Conservation (phyloP, 2,329 filamentous ascomycete species). For the Truncatella angustata region DNA sequence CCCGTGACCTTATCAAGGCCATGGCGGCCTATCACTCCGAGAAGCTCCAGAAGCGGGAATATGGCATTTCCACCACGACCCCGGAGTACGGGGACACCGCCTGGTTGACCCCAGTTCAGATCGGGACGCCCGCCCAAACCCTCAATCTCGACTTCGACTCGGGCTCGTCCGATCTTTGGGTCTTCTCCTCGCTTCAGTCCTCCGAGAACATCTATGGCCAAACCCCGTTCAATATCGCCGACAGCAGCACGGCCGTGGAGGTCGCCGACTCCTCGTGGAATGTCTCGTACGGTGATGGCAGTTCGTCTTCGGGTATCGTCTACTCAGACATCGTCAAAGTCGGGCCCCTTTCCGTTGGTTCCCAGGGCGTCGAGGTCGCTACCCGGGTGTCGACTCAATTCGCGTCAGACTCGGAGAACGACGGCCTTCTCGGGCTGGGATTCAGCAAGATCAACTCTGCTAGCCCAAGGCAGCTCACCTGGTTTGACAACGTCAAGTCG, state of each 20-base stretch:
- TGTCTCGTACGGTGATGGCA: too few species aligned
- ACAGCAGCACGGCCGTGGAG: too few species aligned
- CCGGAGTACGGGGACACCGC: not conserved
- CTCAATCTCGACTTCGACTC: conserved; percentile 26
- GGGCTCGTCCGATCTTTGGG: conserved; percentile 27
- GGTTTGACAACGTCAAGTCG: conserved; percentile 18
- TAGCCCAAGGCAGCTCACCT: conserved; percentile 16
- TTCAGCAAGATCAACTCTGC: conserved; percentile 20
- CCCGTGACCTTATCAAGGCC: conserved; percentile 21
- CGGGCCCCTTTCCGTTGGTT: conserved; percentile 12
- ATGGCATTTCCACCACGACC: not conserved
- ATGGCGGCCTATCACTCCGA: conserved; percentile 17
- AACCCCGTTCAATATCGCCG: too few species aligned
- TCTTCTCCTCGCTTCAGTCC: too few species aligned
- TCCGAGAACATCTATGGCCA: too few species aligned
- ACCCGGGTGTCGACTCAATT: conserved; percentile 18
- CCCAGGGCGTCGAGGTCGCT: conserved; percentile 21
- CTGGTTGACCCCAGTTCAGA: conserved; percentile 16
- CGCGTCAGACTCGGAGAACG: conserved; percentile 15
- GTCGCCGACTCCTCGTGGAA: too few species aligned
- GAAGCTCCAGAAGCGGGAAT: conserved; percentile 5
- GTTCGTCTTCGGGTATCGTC: conserved; percentile 23
- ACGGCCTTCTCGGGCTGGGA: conserved; percentile 20
- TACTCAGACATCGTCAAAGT: conserved; percentile 21
- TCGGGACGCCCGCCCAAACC: conserved; percentile 22